Evolutionary conservation across 2,329 filamentous ascomycete species (phyloP).

Genomic region (Aspergillus sp.): DNA sequence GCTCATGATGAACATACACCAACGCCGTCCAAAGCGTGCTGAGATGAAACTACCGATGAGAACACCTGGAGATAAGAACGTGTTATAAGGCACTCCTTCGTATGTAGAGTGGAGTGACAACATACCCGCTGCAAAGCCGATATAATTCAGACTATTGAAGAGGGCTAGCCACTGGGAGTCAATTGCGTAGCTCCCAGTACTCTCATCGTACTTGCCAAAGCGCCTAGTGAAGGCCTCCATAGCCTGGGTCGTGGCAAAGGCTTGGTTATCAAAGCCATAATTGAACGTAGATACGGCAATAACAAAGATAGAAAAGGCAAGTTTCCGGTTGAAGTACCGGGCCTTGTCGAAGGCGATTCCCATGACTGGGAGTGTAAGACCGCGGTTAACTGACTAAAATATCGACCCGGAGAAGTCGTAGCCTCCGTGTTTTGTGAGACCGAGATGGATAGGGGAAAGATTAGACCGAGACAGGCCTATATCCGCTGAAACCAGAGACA

Average conservation of each 20-base stretch:
- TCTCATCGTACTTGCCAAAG: slow-evolving; percentile 31
- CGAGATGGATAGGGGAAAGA: too few relatives aligned
- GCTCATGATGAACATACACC: slow-evolving; percentile 40
- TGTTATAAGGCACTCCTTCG: not conserved
- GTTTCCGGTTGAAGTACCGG: slow-evolving; percentile 11
- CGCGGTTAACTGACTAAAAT: too few relatives aligned
- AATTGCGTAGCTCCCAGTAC: slow-evolving; percentile 25
- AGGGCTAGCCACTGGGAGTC: slow-evolving; percentile 35
- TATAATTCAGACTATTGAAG: slow-evolving; percentile 22
- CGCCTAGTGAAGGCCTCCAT: slow-evolving; percentile 38
- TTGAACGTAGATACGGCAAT: slow-evolving; percentile 41
- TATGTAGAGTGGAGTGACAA: not conserved
- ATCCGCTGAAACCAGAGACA: not conserved
- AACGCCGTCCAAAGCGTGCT: slow-evolving; percentile 33
- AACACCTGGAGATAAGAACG: slow-evolving; percentile 19
- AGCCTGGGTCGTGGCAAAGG: slow-evolving; percentile 37
- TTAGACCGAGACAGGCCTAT: too few relatives aligned
- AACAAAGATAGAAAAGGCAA: slow-evolving; percentile 17
- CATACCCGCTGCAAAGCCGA: slow-evolving; percentile 14
- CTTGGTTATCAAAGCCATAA: slow-evolving; percentile 44
- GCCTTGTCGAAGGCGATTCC: not conserved
- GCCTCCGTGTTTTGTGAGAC: too few relatives aligned
- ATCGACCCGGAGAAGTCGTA: too few relatives aligned
- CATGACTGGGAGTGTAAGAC: not conserved
- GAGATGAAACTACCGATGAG: slow-evolving; percentile 29